A percentile compares a stretch with the other conserved stretches of the same genome.
phyloP scores from a whole-genome alignment of 805 yeast genomes.

The Candida nonsorbophila region DNA sequence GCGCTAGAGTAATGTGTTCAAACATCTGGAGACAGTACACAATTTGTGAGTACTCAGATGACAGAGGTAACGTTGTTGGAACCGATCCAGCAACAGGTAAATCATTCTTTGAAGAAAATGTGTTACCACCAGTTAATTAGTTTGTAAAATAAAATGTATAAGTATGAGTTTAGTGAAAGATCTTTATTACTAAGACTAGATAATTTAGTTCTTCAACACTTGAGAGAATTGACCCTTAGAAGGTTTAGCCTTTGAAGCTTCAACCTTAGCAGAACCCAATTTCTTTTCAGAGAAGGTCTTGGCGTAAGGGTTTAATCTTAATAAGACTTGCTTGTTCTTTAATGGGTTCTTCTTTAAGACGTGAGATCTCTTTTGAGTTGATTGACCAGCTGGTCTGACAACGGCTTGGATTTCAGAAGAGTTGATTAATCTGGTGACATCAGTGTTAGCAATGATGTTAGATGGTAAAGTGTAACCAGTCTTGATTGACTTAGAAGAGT shows the following conservation, averaged over 20 bases:
- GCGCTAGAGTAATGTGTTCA: constrained; percentile 51
- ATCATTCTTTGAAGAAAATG: constrained; percentile 39
- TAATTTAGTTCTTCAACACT: constrained; percentile 50
- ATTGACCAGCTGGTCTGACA: constrained; percentile 93
- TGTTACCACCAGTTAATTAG: constrained; percentile 24
- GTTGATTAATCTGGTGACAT: constrained; percentile 95
- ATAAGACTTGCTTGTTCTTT: constrained; percentile 96
- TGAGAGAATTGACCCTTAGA: constrained; percentile 67
- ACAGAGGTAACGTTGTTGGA: constrained; percentile 48
- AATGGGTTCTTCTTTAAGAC: constrained; percentile 95
- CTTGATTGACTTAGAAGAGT: constrained; percentile 77
- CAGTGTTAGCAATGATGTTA: constrained; percentile 93
- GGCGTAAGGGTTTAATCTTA: constrained; percentile 99
- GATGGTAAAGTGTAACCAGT: constrained; percentile 88
- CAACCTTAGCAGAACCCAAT: constrained; percentile 79
- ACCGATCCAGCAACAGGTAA: constrained; percentile 24
- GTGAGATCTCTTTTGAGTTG: constrained; percentile 89
- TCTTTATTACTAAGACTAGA: constrained; percentile 1
- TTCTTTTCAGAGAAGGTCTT: constrained; percentile 92
- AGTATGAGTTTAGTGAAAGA: too few species aligned
- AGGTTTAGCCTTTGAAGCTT: constrained; percentile 55
- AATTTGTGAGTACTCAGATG: constrained; percentile 61
- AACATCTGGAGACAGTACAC: constrained; percentile 53
- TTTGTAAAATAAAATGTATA: neutral
- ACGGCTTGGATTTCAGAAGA: constrained; percentile 98